Conservation (phyloP, 2,329 filamentous ascomycete species). For the Diaporthe capsici region DNA sequence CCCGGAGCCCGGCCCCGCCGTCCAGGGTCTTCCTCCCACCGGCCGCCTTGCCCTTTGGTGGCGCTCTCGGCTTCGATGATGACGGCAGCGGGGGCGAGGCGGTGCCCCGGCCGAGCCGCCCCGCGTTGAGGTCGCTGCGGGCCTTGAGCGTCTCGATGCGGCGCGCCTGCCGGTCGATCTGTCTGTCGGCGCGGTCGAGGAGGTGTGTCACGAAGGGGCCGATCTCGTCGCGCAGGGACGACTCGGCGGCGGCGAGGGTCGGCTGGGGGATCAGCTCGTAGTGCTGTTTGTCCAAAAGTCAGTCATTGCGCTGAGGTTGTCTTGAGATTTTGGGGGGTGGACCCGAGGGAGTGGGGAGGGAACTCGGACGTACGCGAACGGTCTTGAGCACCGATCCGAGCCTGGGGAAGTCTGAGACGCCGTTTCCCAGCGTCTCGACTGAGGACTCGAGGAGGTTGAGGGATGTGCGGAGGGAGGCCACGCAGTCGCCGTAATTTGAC, state of each 20-base stretch:
- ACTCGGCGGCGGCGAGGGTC: constrained; percentile 84
- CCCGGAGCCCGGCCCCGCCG: constrained; percentile 64
- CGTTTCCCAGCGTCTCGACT: constrained; percentile 68
- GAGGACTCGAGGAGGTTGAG: constrained; percentile 73
- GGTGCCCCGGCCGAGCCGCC: constrained; percentile 61
- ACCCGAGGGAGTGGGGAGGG: constrained; percentile 12
- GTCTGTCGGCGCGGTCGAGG: constrained; percentile 84
- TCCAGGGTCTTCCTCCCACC: constrained; percentile 60
- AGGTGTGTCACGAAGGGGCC: constrained; percentile 87
- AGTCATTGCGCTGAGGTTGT: not conserved
- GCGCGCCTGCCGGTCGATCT: constrained; percentile 85
- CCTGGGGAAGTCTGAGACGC: constrained; percentile 71
- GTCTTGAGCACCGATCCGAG: constrained; percentile 69
- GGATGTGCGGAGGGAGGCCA: constrained; percentile 71
- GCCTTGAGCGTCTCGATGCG: constrained; percentile 88
- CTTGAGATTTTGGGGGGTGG: not conserved
- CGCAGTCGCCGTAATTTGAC: constrained; percentile 68
- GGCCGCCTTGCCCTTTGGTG: constrained; percentile 42
- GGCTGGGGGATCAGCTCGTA: constrained; percentile 93
- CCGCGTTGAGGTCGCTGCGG: constrained; percentile 86
- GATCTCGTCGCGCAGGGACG: constrained; percentile 88
- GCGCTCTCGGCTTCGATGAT: not conserved
- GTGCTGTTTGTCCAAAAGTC: constrained; percentile 68
- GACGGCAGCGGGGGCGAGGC: not conserved
- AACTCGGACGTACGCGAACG: constrained; percentile 63